phyloP scores from a whole-genome alignment of 1,139 yeast genomes.

The Wickerhamomyces sp. region DNA sequence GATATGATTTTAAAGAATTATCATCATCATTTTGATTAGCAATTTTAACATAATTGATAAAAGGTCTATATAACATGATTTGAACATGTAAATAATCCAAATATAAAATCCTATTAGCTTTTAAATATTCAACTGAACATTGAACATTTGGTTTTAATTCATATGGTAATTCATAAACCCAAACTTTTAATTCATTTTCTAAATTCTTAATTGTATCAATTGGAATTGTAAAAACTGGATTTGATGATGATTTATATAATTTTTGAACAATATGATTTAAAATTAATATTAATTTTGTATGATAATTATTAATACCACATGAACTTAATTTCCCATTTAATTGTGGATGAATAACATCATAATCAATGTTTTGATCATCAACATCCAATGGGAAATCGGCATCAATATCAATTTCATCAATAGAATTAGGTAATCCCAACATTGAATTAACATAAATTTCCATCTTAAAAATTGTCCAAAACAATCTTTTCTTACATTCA shows the following conservation, averaged over 20 bases:
- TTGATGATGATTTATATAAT: conserved; percentile 38
- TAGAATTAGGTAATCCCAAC: conserved; percentile 66
- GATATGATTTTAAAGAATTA: conserved; percentile 23
- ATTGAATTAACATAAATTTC: conserved; percentile 85
- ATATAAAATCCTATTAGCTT: conserved; percentile 62
- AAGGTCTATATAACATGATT: conserved; percentile 67
- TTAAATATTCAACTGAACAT: conserved; percentile 36
- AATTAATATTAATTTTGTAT: conserved; percentile 63
- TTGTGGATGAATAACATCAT: conserved; percentile 29
- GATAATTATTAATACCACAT: conserved; percentile 76
- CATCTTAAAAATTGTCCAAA: conserved; percentile 87
- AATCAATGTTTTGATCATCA: conserved; percentile 80
- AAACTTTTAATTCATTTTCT: conserved; percentile 61
- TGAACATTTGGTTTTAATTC: conserved; percentile 55
- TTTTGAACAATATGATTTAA: conserved; percentile 47
- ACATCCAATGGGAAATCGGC: conserved; percentile 76
- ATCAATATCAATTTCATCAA: conserved; percentile 69
- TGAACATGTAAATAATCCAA: conserved; percentile 64
- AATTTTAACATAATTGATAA: conserved; percentile 47
- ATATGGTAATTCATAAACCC: conserved; percentile 66
- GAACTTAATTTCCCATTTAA: conserved; percentile 47
- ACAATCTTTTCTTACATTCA: conserved; percentile 77
- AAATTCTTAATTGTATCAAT: conserved; percentile 49
- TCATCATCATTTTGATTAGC: conserved; percentile 17
- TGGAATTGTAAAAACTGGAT: conserved; percentile 16